These are phyloP conservation scores for Globisporangium barbulae DNA, from an alignment of 352 stramenopile genomes.

Conservation along the genomic window DNA sequence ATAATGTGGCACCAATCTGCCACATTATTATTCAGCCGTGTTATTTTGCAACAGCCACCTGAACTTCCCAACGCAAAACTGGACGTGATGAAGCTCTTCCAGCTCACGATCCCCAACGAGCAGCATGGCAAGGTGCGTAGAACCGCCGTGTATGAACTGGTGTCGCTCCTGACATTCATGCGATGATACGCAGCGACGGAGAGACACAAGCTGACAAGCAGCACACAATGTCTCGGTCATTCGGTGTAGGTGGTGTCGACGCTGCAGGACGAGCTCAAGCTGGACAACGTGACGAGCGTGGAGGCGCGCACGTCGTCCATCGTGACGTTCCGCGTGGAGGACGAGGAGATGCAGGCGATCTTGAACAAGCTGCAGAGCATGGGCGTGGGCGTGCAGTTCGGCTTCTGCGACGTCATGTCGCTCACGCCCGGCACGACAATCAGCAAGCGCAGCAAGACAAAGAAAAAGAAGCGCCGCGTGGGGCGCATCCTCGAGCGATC, in stretches of 20 bases:
- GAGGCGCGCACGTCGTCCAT: conserved; percentile 84
- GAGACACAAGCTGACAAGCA: not conserved
- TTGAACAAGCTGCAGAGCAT: conserved; percentile 79
- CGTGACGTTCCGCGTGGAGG: conserved; percentile 82
- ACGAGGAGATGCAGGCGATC: conserved; percentile 82
- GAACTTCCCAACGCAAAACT: no score
- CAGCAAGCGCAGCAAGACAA: conserved; percentile 37
- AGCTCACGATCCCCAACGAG: conserved; percentile 83
- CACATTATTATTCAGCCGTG: no score
- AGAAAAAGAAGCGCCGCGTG: conserved; percentile 60
- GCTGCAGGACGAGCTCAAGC: conserved; percentile 79
- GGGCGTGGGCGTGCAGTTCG: conserved; percentile 82
- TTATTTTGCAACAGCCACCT: no score
- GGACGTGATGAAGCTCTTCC: conserved; percentile 80
- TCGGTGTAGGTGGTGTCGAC: conserved; percentile 56
- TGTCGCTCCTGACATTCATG: not conserved
- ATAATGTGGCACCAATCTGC: no score
- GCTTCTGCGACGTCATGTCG: conserved; percentile 88
- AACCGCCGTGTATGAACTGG: no score
- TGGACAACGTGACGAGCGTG: conserved; percentile 83
- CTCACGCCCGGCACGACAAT: conserved; percentile 82
- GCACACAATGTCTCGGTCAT: not conserved
- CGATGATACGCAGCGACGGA: not conserved
- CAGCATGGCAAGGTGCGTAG: conserved; percentile 61
- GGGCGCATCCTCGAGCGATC: conserved; percentile 72